These are phyloP conservation scores for Bryoglossum gracile DNA, from an alignment of 495 filamentous ascomycete species.

Conservation along the genomic window DNA sequence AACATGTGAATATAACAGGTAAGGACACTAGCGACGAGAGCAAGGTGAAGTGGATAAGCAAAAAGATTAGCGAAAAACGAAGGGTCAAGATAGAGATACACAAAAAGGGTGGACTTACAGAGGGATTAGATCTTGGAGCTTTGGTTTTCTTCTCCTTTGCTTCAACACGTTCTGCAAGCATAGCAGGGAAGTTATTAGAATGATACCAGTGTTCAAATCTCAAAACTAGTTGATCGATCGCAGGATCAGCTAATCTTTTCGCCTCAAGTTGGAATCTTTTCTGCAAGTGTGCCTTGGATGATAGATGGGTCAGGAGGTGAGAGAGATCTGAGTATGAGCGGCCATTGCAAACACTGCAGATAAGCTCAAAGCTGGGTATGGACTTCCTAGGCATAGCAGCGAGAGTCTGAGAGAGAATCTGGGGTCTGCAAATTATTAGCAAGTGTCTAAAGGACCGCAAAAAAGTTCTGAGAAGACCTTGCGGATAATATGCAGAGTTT, in stretches of 20 bases:
- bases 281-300: constrained; percentile 77
- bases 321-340: constrained; percentile 87
- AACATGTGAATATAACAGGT: no score
- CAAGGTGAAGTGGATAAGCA: no score
- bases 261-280: constrained; percentile 67
- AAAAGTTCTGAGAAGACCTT: no score
- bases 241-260: constrained; percentile 47
- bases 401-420: not conserved
- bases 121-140: not conserved
- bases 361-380: constrained; percentile 45
- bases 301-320: constrained; percentile 80
- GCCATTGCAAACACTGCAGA: constrained; percentile 81
- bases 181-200: constrained; percentile 50
- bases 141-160: constrained; percentile 48
- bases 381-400: constrained; percentile 13
- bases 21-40: no score
- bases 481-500: no score
- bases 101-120: not conserved
- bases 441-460: no score
- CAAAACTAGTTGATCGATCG: constrained; percentile 42
- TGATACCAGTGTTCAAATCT: constrained; percentile 67
- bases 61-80: not conserved
- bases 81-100: not conserved
- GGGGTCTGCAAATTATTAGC: constrained; percentile 1
- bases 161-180: constrained; percentile 63